These are phyloP conservation scores for Jaapia argillacea DNA, from an alignment of 768 basidiomycete genomes.

Conservation along the genomic window DNA sequence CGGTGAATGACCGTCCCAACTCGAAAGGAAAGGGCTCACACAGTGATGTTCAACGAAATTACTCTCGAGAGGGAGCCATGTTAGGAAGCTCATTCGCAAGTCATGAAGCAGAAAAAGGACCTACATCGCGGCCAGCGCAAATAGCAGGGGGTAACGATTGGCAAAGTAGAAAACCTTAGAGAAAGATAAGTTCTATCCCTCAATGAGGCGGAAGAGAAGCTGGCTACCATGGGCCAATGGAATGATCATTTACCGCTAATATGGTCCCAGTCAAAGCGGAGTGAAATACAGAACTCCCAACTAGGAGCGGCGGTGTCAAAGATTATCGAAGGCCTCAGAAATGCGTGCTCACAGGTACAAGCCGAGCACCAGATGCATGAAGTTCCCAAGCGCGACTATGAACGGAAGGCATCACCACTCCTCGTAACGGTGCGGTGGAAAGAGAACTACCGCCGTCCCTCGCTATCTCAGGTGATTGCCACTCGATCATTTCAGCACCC, in stretches of 20 bases:
- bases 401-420: conserved; percentile 1
- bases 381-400: conserved; percentile 30
- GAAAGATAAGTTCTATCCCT: background rate
- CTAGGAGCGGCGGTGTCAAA: conserved; percentile 21
- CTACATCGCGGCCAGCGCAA: conserved; percentile 63
- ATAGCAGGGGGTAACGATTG: conserved; percentile 54
- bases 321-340: background rate
- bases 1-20: no score
- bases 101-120: conserved; percentile 14
- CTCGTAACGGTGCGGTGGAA: background rate
- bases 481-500: conserved; percentile 64
- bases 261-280: conserved; percentile 57
- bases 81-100: background rate
- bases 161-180: conserved; percentile 57
- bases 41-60: conserved; percentile 2
- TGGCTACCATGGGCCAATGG: conserved; percentile 56
- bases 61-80: background rate
- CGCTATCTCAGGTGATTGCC: conserved; percentile 40
- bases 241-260: conserved; percentile 46
- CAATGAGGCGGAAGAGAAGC: background rate
- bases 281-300: conserved; percentile 58
- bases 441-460: conserved; percentile 33
- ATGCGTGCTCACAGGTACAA: conserved; percentile 40
- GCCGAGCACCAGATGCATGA: conserved; percentile 52
- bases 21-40: background rate